Conservation (phyloP, 1,284 basidiomycete genomes). For the Quambalaria eucalypti region DNA sequence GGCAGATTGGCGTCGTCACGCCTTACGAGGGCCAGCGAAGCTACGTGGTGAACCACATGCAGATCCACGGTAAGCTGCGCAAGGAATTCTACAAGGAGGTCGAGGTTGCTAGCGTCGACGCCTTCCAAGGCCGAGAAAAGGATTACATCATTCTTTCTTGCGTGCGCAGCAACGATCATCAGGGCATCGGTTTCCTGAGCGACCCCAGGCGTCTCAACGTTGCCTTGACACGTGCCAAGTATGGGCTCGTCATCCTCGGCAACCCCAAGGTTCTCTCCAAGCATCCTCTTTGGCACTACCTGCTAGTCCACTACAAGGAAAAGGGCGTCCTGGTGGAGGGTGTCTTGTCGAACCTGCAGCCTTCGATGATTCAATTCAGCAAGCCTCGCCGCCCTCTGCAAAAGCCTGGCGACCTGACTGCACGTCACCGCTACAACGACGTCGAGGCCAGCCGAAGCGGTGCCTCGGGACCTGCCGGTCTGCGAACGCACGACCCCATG, state of each 20-base stretch:
- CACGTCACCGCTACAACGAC: slow-evolving; percentile 24
- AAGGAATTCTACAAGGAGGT: slow-evolving; percentile 99
- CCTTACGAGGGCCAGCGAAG: slow-evolving; percentile 99
- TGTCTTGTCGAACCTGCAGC: slow-evolving; percentile 86
- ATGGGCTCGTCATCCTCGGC: slow-evolving; percentile 92
- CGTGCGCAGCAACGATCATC: slow-evolving; percentile 98
- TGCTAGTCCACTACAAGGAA: slow-evolving; percentile 97
- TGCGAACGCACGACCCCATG: slow-evolving; percentile 82
- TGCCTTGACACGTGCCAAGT: slow-evolving; percentile 91
- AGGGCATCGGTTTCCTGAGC: slow-evolving; percentile 98
- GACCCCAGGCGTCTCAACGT: slow-evolving; percentile 95
- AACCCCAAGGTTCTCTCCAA: slow-evolving; percentile 99
- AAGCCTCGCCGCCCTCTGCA: slow-evolving; percentile 34
- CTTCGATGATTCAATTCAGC: slow-evolving; percentile 92
- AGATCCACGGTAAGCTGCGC: slow-evolving; percentile 93
- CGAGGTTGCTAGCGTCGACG: slow-evolving; percentile 96
- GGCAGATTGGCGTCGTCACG: slow-evolving; percentile 95
- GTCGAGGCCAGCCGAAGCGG: background rate
- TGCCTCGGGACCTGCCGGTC: slow-evolving; percentile 58
- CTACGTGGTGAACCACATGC: slow-evolving; percentile 98
- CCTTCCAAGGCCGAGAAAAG: slow-evolving; percentile 98
- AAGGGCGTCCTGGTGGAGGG: slow-evolving; percentile 89
- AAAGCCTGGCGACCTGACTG: slow-evolving; percentile 37
- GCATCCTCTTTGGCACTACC: slow-evolving; percentile 79
- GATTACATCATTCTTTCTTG: slow-evolving; percentile 98